phyloP scores from a whole-genome alignment of 176 grass and related monocot genomes.

The Areca catechu region DNA sequence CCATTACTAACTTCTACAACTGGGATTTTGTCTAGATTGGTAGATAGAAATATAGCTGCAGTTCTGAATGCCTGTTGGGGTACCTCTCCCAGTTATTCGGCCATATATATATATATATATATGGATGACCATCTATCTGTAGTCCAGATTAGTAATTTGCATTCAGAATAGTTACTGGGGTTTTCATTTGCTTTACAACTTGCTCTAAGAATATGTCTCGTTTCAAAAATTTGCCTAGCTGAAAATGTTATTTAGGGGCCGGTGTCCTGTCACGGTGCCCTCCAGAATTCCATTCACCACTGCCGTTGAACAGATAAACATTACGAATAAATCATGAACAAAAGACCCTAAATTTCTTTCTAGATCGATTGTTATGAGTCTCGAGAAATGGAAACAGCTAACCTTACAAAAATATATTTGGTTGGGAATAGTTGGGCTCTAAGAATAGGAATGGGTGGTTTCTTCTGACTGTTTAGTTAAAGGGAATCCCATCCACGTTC shows the following conservation, averaged over 20 bases:
- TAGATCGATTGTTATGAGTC: too few relatives aligned
- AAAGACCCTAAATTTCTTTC: too few relatives aligned
- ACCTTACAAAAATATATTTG: not conserved
- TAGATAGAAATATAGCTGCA: conserved; percentile 67
- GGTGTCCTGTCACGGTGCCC: conserved; percentile 68
- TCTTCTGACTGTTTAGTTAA: too few relatives aligned
- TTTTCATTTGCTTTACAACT: conserved; percentile 52
- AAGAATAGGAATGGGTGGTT: too few relatives aligned
- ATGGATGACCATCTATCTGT: conserved; percentile 80
- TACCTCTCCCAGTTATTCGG: conserved; percentile 19
- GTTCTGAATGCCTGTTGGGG: conserved; percentile 39
- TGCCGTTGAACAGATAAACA: conserved; percentile 13
- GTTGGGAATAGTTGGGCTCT: too few relatives aligned
- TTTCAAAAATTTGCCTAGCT: conserved; percentile 30
- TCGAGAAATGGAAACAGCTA: conserved; percentile 5
- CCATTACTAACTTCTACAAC: conserved; percentile 13
- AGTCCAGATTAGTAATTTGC: conserved; percentile 59
- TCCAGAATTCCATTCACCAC: conserved; percentile 72
- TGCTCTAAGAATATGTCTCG: conserved; percentile 45
- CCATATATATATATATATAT: conserved; percentile 74
- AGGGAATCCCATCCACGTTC: too few relatives aligned
- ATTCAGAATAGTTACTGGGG: conserved; percentile 62
- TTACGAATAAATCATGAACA: too few relatives aligned
- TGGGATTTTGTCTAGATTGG: conserved; percentile 24
- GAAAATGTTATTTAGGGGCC: conserved; percentile 33